Evolutionary conservation across 2,329 filamentous ascomycete genomes (phyloP).

Genomic region (Pseudopyricularia cyperi): DNA sequence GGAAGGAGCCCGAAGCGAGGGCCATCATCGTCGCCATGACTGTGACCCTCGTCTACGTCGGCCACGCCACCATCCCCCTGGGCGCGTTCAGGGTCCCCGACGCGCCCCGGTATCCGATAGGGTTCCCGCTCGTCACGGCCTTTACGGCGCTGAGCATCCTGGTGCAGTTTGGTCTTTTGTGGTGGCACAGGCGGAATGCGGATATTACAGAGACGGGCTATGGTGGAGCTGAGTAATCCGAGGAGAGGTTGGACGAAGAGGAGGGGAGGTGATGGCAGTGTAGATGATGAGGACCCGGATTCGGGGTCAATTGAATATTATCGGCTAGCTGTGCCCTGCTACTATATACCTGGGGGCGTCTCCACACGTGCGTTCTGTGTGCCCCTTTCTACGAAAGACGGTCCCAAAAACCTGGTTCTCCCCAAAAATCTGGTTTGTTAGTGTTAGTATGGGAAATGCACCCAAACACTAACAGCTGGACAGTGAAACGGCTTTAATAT

Average conservation of each 20-base stretch:
- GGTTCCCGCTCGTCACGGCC: slow-evolving; percentile 20
- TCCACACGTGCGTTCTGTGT: too few relatives aligned
- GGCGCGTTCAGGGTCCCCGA: slow-evolving; percentile 21
- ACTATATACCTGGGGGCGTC: too few relatives aligned
- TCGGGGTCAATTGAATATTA: too few relatives aligned
- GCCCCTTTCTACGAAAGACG: too few relatives aligned
- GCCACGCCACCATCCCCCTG: slow-evolving; percentile 23
- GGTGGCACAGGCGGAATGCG: slow-evolving; percentile 14
- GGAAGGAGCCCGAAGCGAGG: slow-evolving; percentile 22
- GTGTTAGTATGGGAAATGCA: too few relatives aligned
- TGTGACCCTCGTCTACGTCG: slow-evolving; percentile 23
- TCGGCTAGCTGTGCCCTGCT: too few relatives aligned
- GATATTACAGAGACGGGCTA: slow-evolving; percentile 4
- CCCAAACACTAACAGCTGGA: too few relatives aligned
- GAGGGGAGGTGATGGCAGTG: not conserved
- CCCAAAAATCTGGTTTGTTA: too few relatives aligned
- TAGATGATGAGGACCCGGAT: too few relatives aligned
- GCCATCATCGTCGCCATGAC: slow-evolving; percentile 21
- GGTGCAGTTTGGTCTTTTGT: slow-evolving; percentile 17
- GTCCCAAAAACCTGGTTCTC: too few relatives aligned
- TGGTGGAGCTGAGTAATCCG: not conserved
- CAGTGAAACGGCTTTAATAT: too few relatives aligned
- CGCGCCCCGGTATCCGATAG: slow-evolving; percentile 20
- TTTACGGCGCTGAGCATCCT: slow-evolving; percentile 18
- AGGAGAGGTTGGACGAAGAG: not conserved